Percentiles rank a stretch among this genome's conserved stretches.
phyloP scores from a whole-genome alignment of 768 basidiomycete species.

The Mycena capillaripes region DNA sequence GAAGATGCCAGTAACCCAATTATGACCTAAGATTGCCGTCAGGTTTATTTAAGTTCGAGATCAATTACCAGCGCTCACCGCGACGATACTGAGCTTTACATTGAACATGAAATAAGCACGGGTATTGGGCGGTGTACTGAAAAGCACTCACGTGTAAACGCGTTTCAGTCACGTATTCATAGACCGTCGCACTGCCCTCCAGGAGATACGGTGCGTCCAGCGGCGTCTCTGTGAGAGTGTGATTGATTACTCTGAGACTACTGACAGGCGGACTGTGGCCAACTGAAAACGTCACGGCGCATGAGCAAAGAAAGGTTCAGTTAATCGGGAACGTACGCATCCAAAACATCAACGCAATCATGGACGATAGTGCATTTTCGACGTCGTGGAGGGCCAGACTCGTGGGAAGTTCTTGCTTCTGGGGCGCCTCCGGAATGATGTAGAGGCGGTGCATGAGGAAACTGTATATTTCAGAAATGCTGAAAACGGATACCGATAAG shows the following conservation, averaged over 20 bases:
- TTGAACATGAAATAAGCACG: no score
- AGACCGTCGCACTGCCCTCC: slow-evolving; percentile 5
- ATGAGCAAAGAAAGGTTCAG: no score
- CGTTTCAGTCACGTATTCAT: slow-evolving; percentile 3
- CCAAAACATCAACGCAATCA: no score
- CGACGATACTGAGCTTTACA: background rate
- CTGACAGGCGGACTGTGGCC: slow-evolving; percentile 2
- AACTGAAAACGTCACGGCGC: background rate
- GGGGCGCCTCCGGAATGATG: background rate
- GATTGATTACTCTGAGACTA: no score
- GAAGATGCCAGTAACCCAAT: background rate
- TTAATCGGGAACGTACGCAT: no score
- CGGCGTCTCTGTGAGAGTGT: no score
- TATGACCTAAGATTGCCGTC: background rate
- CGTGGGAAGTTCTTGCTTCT: background rate
- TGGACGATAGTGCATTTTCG: slow-evolving; percentile 27
- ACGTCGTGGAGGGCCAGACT: slow-evolving; percentile 17
- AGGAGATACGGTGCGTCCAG: background rate
- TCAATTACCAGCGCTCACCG: background rate
- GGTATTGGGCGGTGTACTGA: background rate
- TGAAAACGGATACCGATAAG: background rate
- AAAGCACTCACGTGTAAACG: slow-evolving; percentile 4
- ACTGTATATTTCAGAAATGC: background rate
- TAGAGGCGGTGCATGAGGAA: slow-evolving; percentile 3
- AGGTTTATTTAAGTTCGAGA: background rate